A percentile compares a stretch with the other conserved stretches of the same genome.
These are phyloP conservation scores for Trichoderma cornu-damae DNA, from an alignment of 2,329 filamentous ascomycete species.

Conservation along the genomic window DNA sequence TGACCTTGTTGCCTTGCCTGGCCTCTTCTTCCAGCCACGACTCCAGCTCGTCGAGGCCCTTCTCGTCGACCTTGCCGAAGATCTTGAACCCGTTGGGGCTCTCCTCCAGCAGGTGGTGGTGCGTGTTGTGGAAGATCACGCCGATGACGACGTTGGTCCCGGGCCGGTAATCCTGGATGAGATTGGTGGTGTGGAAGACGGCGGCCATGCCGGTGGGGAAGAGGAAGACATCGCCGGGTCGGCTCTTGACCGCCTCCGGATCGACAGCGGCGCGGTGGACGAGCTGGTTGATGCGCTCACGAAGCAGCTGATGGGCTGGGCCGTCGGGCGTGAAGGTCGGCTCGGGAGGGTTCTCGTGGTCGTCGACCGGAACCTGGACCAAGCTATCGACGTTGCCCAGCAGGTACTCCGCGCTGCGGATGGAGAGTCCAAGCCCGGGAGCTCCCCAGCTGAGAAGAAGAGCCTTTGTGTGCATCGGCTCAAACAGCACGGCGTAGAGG, in stretches of 20 bases:
- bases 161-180: constrained; percentile 33
- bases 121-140: constrained; percentile 48
- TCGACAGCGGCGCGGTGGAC: constrained; percentile 38
- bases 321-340: constrained; percentile 38
- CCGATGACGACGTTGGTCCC: constrained; percentile 43
- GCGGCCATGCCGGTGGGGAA: constrained; percentile 52
- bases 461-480: constrained; percentile 32
- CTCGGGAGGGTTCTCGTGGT: constrained; percentile 24
- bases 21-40: constrained; percentile 39
- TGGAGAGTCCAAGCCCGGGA: constrained; percentile 43
- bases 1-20: constrained; percentile 36
- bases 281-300: constrained; percentile 39
- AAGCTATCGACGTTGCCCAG: constrained; percentile 35
- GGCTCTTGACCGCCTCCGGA: constrained; percentile 25
- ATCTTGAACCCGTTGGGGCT: constrained; percentile 42
- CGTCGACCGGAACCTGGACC: constrained; percentile 31
- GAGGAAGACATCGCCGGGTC: constrained; percentile 43
- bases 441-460: constrained; percentile 43
- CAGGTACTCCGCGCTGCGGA: constrained; percentile 42
- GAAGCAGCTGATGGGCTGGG: constrained; percentile 35
- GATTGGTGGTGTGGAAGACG: constrained; percentile 41
- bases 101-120: constrained; percentile 44
- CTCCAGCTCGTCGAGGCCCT: constrained; percentile 42
- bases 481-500: constrained; percentile 42
- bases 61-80: constrained; percentile 40